Conservation (phyloP, 2,329 filamentous ascomycete genomes). For the Calonectria hawksworthii region DNA sequence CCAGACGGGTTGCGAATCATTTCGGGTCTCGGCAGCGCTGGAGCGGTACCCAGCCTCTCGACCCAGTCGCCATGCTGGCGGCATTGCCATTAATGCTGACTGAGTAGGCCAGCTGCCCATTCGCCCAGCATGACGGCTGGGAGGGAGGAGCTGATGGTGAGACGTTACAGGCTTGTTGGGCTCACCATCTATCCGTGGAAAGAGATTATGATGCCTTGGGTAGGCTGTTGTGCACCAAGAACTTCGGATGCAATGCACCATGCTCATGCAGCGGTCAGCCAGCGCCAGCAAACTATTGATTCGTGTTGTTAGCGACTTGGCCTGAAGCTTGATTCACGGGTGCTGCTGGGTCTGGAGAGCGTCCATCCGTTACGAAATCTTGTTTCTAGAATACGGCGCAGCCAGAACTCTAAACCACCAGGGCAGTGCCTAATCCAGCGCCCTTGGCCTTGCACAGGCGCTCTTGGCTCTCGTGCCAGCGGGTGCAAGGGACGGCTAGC, state of each 20-base stretch:
- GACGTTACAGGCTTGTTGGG: constrained; percentile 4
- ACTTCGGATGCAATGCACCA: not conserved
- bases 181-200: not conserved
- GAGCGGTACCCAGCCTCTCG: not conserved
- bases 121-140: not conserved
- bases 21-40: not conserved
- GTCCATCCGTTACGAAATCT: not conserved
- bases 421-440: not conserved
- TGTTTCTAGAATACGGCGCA: constrained; percentile 1
- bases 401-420: not conserved
- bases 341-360: not conserved
- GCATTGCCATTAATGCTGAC: not conserved
- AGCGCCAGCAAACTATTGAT: not conserved
- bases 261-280: not conserved
- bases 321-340: not conserved
- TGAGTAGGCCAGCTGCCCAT: not conserved
- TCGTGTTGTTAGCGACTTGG: not conserved
- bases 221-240: not conserved
- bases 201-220: not conserved
- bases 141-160: not conserved
- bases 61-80: not conserved
- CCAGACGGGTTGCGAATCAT: not conserved
- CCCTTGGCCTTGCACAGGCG: not conserved
- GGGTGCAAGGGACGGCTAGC: not conserved
- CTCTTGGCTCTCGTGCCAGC: not conserved